Base-by-base conservation (phyloP, 176 grass and related monocot species). In the Rhynchospora breviuscula region DNA sequence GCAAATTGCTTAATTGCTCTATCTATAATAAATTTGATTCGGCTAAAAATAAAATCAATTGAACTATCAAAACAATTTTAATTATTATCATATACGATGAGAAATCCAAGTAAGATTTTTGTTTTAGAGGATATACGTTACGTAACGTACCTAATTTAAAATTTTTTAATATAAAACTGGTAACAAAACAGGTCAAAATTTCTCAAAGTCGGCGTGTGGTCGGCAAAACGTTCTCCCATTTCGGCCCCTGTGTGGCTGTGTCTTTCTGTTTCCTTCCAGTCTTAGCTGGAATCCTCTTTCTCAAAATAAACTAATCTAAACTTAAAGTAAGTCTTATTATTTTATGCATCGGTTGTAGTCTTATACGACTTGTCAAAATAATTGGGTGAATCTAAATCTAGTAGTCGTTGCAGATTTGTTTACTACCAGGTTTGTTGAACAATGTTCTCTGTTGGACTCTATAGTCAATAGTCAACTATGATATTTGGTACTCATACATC, bases 251-350 rank as follows among this genome's bases (percentile, higher is more conserved):
- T n/a, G n/a, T n/a, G n/a, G n/a, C n/a, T n/a, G n/a, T 4, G 29
- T 62, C 7, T 48, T 43, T 82, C 23, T 51, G 43, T 63, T 45
- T 61, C 18, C 10, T 21, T 48, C 31, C 12, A 10, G 22, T 63
- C 62, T 82, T 82, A 82, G 80, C 62, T 82, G 80, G 80, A 57
- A 78, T 82, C 63, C 62, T 66, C 80, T n/a, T n/a, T 29, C 5
- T 3, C 35, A 82, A 65, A 59, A 54, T 48, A 68, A 66, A 66
- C 22, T 66, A 68, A 17, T 82, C 13, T 7, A 53, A 51, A 75
- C 13, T 7, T 7, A 53, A 51, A 75, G 71, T 53, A 82, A 23
- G 10, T n/a, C 51, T 82, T 82, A 49, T 26, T 68, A 51, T 45
- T 67, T 35, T 81, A 63, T 81, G 17, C 10, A 63, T 3, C 21